phyloP scores from a whole-genome alignment of 345 rosid genomes.

The Murraya koenigii region DNA sequence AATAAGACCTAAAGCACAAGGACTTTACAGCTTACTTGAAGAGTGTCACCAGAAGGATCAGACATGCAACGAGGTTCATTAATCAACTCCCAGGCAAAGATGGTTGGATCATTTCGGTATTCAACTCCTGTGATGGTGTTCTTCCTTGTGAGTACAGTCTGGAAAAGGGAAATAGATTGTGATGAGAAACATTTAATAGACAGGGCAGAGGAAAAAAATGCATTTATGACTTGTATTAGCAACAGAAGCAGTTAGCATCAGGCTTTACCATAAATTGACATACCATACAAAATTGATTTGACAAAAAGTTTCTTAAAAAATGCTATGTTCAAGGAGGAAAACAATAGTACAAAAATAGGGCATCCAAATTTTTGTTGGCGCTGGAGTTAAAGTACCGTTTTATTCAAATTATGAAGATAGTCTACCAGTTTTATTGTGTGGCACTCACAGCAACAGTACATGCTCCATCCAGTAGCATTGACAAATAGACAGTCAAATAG shows the following conservation, averaged over 20 bases:
- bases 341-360: neutral
- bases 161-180: slow-evolving; percentile 19
- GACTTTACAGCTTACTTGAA: slow-evolving; percentile 61
- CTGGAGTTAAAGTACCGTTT: neutral
- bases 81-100: slow-evolving; percentile 94
- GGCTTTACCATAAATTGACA: neutral
- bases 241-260: neutral
- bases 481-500: neutral
- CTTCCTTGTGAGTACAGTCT: slow-evolving; percentile 79
- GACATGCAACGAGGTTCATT: slow-evolving; percentile 94
- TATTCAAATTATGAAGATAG: neutral
- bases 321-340: neutral
- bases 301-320: neutral
- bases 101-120: slow-evolving; percentile 83
- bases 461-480: neutral
- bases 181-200: neutral
- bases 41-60: slow-evolving; percentile 90
- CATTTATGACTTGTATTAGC: neutral
- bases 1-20: no score
- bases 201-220: neutral
- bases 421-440: neutral
- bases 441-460: neutral
- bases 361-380: neutral
- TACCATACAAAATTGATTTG: neutral
- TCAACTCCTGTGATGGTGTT: slow-evolving; percentile 87